phyloP scores from a whole-genome alignment of 441 rosid species.

The Melianthus villosus region DNA sequence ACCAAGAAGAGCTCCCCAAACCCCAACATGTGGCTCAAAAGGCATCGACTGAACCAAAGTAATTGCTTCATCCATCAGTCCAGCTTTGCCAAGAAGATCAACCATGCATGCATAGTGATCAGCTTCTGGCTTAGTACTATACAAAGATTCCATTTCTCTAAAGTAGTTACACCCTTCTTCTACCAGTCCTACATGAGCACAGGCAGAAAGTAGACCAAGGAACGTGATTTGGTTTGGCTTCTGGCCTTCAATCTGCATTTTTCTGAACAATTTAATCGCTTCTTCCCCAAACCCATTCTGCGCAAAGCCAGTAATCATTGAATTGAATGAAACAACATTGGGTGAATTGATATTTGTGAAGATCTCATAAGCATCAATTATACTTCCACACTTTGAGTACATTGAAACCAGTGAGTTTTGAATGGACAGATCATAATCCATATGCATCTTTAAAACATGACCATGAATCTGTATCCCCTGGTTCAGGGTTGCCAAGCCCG shows the following conservation, averaged over 20 bases:
- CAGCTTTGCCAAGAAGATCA: conserved; percentile 59
- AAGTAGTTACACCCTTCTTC: conserved; percentile 44
- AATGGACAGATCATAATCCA: conserved; percentile 30
- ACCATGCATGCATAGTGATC: conserved; percentile 66
- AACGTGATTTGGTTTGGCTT: conserved; percentile 62
- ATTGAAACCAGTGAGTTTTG: conserved; percentile 52
- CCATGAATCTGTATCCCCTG: conserved; percentile 35
- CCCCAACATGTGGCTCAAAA: conserved; percentile 52
- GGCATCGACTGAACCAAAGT: conserved; percentile 48
- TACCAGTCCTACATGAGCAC: conserved; percentile 49
- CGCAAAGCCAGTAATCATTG: conserved; percentile 57
- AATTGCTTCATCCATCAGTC: conserved; percentile 44
- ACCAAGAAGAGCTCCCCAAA: conserved; percentile 57
- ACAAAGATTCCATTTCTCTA: conserved; percentile 32
- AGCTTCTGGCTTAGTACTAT: conserved; percentile 40
- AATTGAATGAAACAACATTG: conserved; percentile 36
- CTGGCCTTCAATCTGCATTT: conserved; percentile 30
- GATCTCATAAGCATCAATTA: conserved; percentile 38
- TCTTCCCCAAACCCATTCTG: conserved; percentile 28
- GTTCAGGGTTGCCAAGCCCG: conserved; percentile 31
- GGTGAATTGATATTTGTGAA: no score
- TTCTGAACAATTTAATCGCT: conserved; percentile 32
- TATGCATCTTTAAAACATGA: conserved; percentile 24
- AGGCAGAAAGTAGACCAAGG: conserved; percentile 62
- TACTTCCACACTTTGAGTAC: conserved; percentile 50